Conservation (phyloP, 192 early-diverging fungal species). For the Linderina pennispora region DNA sequence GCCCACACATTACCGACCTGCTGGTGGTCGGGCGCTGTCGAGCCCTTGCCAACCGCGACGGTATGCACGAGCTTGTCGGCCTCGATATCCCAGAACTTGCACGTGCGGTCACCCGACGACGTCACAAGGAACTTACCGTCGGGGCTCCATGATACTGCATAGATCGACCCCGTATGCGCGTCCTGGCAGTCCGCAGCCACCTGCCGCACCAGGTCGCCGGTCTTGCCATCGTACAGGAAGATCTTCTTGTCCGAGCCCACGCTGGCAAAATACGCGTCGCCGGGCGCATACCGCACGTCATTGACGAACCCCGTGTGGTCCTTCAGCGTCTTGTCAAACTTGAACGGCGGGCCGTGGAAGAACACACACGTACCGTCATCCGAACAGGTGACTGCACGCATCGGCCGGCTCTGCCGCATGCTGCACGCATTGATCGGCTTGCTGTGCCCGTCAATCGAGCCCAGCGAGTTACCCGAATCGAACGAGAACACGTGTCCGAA, state of each 20-base stretch:
- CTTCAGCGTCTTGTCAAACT: slow-evolving; percentile 60
- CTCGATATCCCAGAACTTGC: slow-evolving; percentile 87
- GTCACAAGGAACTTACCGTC: slow-evolving; percentile 71
- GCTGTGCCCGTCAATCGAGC: slow-evolving; percentile 87
- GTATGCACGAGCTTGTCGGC: slow-evolving; percentile 60
- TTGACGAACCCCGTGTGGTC: slow-evolving; percentile 92
- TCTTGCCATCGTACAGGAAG: slow-evolving; percentile 90
- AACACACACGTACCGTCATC: slow-evolving; percentile 90
- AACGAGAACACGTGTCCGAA: slow-evolving; percentile 88
- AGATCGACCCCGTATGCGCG: slow-evolving; percentile 76
- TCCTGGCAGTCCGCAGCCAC: slow-evolving; percentile 39
- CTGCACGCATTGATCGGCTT: slow-evolving; percentile 82
- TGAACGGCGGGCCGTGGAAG: slow-evolving; percentile 90
- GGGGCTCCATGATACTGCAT: slow-evolving; percentile 81
- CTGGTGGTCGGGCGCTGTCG: slow-evolving; percentile 58
- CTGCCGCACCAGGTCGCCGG: slow-evolving; percentile 68
- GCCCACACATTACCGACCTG: slow-evolving; percentile 94
- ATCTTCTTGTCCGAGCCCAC: slow-evolving; percentile 85
- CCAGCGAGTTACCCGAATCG: slow-evolving; percentile 84
- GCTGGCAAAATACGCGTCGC: slow-evolving; percentile 75
- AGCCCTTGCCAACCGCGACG: slow-evolving; percentile 41
- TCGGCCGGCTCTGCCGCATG: slow-evolving; percentile 84
- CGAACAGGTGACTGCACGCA: slow-evolving; percentile 85
- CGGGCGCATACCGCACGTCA: slow-evolving; percentile 77
- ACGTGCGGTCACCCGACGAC: slow-evolving; percentile 79